Percentiles rank a stretch among this genome's conserved stretches.
Evolutionary conservation across 2,329 filamentous ascomycete genomes (phyloP).

Genomic region (Trichoderma citrinoviride): DNA sequence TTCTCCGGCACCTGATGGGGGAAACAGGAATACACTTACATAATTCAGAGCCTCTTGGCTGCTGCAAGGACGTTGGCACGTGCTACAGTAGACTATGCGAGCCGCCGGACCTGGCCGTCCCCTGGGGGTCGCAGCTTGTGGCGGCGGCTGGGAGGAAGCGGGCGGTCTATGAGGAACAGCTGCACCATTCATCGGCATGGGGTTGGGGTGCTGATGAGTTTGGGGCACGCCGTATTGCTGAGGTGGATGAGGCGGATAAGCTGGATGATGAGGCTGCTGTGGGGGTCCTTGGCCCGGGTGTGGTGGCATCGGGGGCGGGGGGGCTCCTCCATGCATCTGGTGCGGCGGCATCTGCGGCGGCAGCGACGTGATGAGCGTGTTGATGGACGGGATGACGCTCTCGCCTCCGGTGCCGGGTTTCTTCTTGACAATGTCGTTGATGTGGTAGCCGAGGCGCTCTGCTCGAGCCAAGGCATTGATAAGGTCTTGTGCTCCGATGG

Average conservation of each 20-base stretch:
- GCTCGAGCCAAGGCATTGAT: conserved; percentile 57
- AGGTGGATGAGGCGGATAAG: neutral
- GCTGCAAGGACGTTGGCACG: conserved; percentile 39
- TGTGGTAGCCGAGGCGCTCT: conserved; percentile 56
- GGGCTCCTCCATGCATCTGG: neutral
- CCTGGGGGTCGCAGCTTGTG: neutral
- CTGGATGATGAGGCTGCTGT: neutral
- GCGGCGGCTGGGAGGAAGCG: neutral
- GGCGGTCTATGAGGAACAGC: neutral
- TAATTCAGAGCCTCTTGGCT: conserved; percentile 32
- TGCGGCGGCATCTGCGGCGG: conserved; percentile 12
- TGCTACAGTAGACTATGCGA: conserved; percentile 30
- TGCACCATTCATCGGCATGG: neutral
- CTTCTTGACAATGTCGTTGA: conserved; percentile 46
- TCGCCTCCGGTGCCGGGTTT: conserved; percentile 32
- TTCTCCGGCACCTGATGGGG: neutral
- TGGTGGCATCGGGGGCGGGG: conserved; percentile 5
- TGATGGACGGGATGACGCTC: conserved; percentile 38
- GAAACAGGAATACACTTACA: conserved; percentile 26
- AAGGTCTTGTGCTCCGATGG: conserved; percentile 53
- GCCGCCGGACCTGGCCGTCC: neutral
- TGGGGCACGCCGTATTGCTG: neutral
- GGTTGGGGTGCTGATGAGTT: neutral
- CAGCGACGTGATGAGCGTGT: conserved; percentile 14
- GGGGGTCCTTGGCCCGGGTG: neutral